Percentiles rank a stretch among this genome's conserved stretches.
Conservation (phyloP, 2,329 filamentous ascomycete genomes). For the Trichoderma breve region DNA sequence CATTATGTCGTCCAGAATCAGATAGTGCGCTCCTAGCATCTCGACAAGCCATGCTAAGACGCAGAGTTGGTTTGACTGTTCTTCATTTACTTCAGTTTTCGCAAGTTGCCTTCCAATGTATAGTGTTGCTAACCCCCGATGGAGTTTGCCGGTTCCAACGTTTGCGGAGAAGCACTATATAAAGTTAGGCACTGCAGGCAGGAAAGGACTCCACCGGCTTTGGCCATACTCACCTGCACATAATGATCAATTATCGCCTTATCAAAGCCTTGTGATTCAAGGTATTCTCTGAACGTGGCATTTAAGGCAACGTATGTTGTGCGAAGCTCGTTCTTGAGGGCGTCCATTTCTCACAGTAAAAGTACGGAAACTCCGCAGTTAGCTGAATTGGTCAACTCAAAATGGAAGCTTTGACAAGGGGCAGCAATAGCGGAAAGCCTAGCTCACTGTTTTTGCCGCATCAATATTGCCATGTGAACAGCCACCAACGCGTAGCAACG, state of each 20-base stretch:
- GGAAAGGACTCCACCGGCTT: neutral
- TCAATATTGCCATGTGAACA: neutral
- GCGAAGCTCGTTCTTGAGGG: neutral
- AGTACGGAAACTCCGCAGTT: neutral
- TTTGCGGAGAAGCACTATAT: neutral
- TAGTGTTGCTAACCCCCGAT: neutral
- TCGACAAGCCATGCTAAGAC: neutral
- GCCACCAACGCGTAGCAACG: neutral
- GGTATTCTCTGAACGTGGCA: neutral
- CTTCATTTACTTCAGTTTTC: neutral
- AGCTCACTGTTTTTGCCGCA: neutral
- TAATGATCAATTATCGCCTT: neutral
- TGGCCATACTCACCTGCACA: neutral
- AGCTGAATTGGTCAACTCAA: too few species aligned
- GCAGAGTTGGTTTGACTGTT: neutral
- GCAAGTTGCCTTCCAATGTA: neutral
- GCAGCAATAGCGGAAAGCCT: neutral
- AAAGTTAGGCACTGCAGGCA: neutral
- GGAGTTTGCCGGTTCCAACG: neutral
- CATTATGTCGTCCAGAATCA: neutral
- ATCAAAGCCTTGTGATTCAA: neutral
- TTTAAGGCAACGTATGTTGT: neutral
- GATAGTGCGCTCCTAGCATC: neutral
- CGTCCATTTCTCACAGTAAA: neutral
- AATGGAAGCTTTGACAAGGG: neutral